Conservation (phyloP, 2,329 filamentous ascomycete species). For the Colletotrichum sp. region DNA sequence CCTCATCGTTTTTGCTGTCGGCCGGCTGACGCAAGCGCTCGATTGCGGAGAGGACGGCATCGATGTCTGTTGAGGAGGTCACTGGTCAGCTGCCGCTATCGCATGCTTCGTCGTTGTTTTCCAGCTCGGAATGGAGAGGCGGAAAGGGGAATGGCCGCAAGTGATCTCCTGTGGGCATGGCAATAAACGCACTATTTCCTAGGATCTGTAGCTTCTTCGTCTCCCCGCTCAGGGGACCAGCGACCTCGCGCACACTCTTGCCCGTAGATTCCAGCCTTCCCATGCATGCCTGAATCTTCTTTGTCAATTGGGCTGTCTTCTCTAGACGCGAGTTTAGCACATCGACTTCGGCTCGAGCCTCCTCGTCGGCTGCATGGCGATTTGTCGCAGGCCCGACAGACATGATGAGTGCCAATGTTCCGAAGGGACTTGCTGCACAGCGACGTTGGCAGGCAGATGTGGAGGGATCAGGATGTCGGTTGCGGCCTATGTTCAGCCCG, state of each 20-base stretch:
- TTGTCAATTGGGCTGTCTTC: conserved; percentile 91
- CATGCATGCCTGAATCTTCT: conserved; percentile 92
- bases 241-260: conserved; percentile 88
- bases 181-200: conserved; percentile 68
- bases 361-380: conserved; percentile 65
- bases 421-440: not conserved
- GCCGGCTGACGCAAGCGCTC: conserved; percentile 88
- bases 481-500: not conserved
- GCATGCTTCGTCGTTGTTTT: not conserved
- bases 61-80: conserved; percentile 67
- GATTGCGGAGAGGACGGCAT: conserved; percentile 84
- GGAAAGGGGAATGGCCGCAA: not conserved
- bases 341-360: conserved; percentile 73
- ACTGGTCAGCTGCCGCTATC: conserved; percentile 23
- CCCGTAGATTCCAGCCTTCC: conserved; percentile 85
- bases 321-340: conserved; percentile 78
- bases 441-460: not conserved
- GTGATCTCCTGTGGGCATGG: not conserved
- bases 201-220: conserved; percentile 89
- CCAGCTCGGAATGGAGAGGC: not conserved
- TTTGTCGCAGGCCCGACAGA: conserved; percentile 53
- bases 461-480: not conserved
- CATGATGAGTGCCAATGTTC: conserved; percentile 40
- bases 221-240: conserved; percentile 90
- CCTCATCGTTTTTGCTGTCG: conserved; percentile 90